phyloP scores from a whole-genome alignment of 306 rosid genomes.

The Dicorynia guianensis region DNA sequence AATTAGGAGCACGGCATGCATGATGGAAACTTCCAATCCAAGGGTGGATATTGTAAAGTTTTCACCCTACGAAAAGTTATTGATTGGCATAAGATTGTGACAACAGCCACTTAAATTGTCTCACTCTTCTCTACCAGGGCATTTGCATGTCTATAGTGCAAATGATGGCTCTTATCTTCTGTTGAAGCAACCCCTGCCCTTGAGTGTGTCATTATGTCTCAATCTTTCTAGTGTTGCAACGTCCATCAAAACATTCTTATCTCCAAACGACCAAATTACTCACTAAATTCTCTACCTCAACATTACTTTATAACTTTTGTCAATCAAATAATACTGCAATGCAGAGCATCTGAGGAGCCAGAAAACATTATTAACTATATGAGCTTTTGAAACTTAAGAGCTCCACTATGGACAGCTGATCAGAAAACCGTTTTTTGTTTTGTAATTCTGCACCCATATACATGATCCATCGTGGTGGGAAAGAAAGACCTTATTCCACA shows the following conservation, averaged over 20 bases:
- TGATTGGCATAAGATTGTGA: background rate
- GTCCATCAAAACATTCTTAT: constrained; percentile 5
- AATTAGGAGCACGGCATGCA: no score
- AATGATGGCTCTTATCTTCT: background rate
- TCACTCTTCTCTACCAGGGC: constrained; percentile 12
- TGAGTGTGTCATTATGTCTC: background rate
- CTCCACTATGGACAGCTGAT: constrained; percentile 3
- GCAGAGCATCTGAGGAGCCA: background rate
- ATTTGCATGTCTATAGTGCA: constrained; percentile 24
- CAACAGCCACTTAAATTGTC: constrained; percentile 19
- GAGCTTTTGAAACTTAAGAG: background rate
- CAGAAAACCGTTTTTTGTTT: background rate
- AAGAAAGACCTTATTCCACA: no score
- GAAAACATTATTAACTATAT: background rate
- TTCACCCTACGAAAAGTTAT: no score
- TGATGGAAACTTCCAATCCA: no score
- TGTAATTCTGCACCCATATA: no score
- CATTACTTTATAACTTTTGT: background rate
- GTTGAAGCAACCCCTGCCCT: background rate
- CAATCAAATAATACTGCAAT: background rate
- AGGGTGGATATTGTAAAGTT: no score
- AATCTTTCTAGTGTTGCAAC: constrained; percentile 4
- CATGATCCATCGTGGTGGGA: constrained; percentile 16
- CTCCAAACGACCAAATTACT: background rate
- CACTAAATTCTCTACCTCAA: background rate